Conservation (phyloP, 1,139 yeast species). For the Candida mesenterica region DNA sequence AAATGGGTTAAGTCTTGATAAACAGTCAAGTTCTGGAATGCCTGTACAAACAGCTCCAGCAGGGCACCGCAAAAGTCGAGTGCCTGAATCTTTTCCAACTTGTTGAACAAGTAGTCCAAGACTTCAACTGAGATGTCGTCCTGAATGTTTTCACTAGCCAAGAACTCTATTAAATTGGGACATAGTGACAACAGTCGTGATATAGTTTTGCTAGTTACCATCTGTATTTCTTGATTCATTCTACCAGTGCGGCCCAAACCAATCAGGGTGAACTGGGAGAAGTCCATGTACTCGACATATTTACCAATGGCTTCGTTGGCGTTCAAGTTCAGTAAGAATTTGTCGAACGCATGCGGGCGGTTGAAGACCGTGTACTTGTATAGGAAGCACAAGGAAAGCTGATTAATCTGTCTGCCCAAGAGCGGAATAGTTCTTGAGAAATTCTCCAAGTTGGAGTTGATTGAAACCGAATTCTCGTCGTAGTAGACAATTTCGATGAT, state of each 20-base stretch:
- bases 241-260: slow-evolving; percentile 87
- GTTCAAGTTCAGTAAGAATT: slow-evolving; percentile 58
- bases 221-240: slow-evolving; percentile 88
- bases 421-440: slow-evolving; percentile 42
- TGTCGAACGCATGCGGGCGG: slow-evolving; percentile 79
- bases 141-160: slow-evolving; percentile 84
- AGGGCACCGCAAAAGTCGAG: slow-evolving; percentile 91
- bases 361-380: slow-evolving; percentile 73
- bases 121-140: slow-evolving; percentile 70
- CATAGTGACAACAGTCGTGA: slow-evolving; percentile 56
- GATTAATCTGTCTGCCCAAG: slow-evolving; percentile 35
- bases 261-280: slow-evolving; percentile 84
- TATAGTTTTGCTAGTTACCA: slow-evolving; percentile 78
- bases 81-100: slow-evolving; percentile 59
- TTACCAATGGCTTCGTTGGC: slow-evolving; percentile 54
- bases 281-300: slow-evolving; percentile 76
- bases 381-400: slow-evolving; percentile 36
- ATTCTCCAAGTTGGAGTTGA: slow-evolving; percentile 42
- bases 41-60: slow-evolving; percentile 58
- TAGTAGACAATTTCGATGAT: slow-evolving; percentile 46
- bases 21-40: slow-evolving; percentile 48
- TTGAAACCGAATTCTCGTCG: slow-evolving; percentile 38
- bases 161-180: slow-evolving; percentile 74
- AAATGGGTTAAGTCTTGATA: slow-evolving; percentile 24
- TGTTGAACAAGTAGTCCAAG: slow-evolving; percentile 58